Base-by-base conservation (phyloP, 768 basidiomycete genomes). In the Boletus huronensis region DNA sequence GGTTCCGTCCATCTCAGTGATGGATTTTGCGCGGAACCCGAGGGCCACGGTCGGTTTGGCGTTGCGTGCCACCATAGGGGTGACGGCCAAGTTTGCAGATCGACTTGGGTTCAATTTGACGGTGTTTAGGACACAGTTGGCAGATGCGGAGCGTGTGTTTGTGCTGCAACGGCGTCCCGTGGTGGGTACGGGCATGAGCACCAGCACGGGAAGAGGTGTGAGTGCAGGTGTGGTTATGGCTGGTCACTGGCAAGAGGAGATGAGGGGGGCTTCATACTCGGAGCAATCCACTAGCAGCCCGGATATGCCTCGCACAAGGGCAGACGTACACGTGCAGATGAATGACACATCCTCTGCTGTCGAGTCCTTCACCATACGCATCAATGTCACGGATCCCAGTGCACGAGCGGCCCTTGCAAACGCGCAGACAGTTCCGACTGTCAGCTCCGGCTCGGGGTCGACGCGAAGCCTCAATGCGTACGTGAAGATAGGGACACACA, bases 301-400 rank as follows among this genome's bases (percentile, higher is more conserved):
- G 2, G 49, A 34, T 5, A 9, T n/a, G 19, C n/a, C 42, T 40
- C 31, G 4, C 2, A 54, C 44, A 6, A 34, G 6, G 8, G n/a
- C 35, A 25, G 32, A 52, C 16, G 13, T 58, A 16, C 53, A 41
- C 13, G 50, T 66, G 31, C 41, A 58, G n/a, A 62, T 69, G 59
- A 34, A 61, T 19, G 23, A 32, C n/a, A 21, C 8, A n/a, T 28
- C 11, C 0, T 48, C 53, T 16, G 46, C 44, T 5, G 26, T 52
- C 19, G 36, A 39, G 11, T 60, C 59, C 21, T 57, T 69, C 25
- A 60, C 59, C 0, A 19, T 51, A 26, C 62, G 55, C 17, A 44
- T 68, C 21, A 46, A 66, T 26, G n/a, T 70, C 52, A 54, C 53
- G 8, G 52, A 70, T 51, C 58, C 62, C 9, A 21, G 11, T 2